Base-by-base conservation (phyloP, 208 protist species). In the Crithidia thermophila region DNA sequence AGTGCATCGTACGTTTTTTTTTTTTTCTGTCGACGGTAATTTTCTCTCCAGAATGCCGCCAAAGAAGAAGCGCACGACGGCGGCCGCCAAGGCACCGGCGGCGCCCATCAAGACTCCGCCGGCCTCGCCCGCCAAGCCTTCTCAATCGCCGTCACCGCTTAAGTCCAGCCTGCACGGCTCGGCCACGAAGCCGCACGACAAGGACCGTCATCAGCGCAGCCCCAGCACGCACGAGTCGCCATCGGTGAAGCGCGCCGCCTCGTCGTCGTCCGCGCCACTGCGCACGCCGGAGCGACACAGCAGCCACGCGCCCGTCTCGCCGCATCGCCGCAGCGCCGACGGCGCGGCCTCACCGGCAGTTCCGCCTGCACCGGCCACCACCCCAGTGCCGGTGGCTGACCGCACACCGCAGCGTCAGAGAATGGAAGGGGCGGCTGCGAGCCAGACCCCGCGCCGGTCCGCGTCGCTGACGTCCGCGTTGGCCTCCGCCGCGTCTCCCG, bases 341-440 rank as follows among this genome's bases (percentile, higher is more conserved):
- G 18, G 18, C 20, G 51, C 58, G 14, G 20, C 49, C 5, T 62
- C 67, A 11, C 67, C 31, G 16, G 30, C 49, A 20, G 33, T 52
- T 2, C 56, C 67, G 30, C 56, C 66, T 2, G 62, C 30, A 20
- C 59, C 58, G 2, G 49, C 67, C 16, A 61, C 42, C 67, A 73
- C 47, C 37, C 67, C 58, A 0, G 49, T 65, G n/a, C 60, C 59
- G 18, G 42, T 21, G 1, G 14, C 43, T 10, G 61, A 53, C 30
- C 34, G 14, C 20, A 63, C 66, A 14, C 56, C 66, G 14, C 45
- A 33, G n/a, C 55, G 43, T 31, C 21, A 11, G 28, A 30, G 13
- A 55, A 28, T 2, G 42, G 20, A 18, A 69, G 43, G 23, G 28
- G 34, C 18, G 30, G 20, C 20, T 8, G 28, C 34, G 6, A 13